phyloP scores from a whole-genome alignment of 345 rosid species.

The Syzygium oleosum region DNA sequence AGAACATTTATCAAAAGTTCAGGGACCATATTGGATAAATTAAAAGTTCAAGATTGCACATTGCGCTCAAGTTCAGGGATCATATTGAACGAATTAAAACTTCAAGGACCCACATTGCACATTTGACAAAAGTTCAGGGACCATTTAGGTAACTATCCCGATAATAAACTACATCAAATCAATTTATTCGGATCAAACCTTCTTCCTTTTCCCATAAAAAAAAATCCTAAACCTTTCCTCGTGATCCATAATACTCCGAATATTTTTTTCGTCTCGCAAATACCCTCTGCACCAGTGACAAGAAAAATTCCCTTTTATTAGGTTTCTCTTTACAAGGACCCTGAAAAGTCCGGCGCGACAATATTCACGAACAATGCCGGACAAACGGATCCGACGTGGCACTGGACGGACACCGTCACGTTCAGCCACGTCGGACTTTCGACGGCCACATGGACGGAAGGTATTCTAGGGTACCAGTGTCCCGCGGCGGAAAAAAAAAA shows the following conservation, averaged over 20 bases:
- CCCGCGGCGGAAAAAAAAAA: too few species aligned
- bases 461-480: accelerated
- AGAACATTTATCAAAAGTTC: neutral
- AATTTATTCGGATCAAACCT: neutral
- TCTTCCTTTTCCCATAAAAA: neutral
- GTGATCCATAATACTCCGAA: neutral
- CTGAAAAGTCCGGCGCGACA: neutral
- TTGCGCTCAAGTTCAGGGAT: accelerated
- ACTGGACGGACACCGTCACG: neutral
- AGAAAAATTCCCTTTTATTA: neutral
- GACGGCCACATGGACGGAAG: neutral
- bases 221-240: neutral
- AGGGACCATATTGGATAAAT: accelerated
- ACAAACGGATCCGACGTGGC: neutral
- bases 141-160: accelerated
- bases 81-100: neutral
- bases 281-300: neutral
- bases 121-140: accelerated
- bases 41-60: neutral
- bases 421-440: neutral
- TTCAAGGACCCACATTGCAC: accelerated
- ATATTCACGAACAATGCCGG: neutral
- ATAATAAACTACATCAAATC: neutral
- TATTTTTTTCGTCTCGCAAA: neutral
- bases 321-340: neutral